phyloP scores from a whole-genome alignment of 345 rosid genomes.

The Salix caprea region DNA sequence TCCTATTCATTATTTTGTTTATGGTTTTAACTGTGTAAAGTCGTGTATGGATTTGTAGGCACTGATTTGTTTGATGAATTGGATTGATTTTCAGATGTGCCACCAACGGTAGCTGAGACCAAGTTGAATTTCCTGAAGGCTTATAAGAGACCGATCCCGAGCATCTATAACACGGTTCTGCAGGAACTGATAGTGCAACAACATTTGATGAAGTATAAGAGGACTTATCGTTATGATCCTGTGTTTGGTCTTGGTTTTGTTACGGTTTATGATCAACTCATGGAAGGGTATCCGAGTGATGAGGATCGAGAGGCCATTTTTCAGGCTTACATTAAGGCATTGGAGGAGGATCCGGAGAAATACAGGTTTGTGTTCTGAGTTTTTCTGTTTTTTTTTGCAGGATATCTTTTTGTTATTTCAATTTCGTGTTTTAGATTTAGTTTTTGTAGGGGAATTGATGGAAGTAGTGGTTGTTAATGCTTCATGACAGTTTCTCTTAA shows the following conservation, averaged over 20 bases:
- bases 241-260: slow-evolving; percentile 96
- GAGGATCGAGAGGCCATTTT: slow-evolving; percentile 86
- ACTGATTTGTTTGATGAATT: slow-evolving; percentile 3
- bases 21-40: background rate
- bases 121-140: slow-evolving; percentile 73
- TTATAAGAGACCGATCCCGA: slow-evolving; percentile 86
- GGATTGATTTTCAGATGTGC: slow-evolving; percentile 48
- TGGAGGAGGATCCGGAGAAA: slow-evolving; percentile 83
- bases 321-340: slow-evolving; percentile 70
- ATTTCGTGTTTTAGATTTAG: background rate
- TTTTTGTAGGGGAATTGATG: background rate
- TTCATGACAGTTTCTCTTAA: background rate
- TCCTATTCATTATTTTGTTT: background rate
- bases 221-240: slow-evolving; percentile 68
- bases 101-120: slow-evolving; percentile 89
- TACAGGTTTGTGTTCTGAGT: slow-evolving; percentile 54
- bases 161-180: slow-evolving; percentile 76
- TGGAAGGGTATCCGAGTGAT: slow-evolving; percentile 95
- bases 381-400: background rate
- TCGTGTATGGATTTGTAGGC: background rate
- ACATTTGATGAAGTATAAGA: slow-evolving; percentile 90
- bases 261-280: slow-evolving; percentile 90
- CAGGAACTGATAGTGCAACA: slow-evolving; percentile 96
- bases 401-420: background rate
- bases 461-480: background rate